A percentile compares a stretch with the other conserved stretches of the same genome.
phyloP scores from a whole-genome alignment of 805 yeast genomes.

The Pichia cephalocereana region DNA sequence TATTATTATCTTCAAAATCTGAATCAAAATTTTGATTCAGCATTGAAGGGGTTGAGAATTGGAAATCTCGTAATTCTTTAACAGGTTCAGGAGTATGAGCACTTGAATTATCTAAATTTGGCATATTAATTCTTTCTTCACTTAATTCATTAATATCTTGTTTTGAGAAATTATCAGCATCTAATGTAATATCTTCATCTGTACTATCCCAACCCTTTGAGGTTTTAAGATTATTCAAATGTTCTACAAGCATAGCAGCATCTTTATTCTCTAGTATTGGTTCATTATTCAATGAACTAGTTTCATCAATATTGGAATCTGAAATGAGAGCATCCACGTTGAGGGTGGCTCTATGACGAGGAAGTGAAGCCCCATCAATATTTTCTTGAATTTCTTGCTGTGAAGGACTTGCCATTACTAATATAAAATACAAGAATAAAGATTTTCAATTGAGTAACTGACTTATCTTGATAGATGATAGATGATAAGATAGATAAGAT shows the following conservation, averaged over 20 bases:
- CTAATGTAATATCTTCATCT: background rate
- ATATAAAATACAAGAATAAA: too few relatives aligned
- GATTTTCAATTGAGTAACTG: background rate
- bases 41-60: background rate
- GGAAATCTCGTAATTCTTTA: conserved; percentile 1
- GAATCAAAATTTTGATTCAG: background rate
- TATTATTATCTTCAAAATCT: background rate
- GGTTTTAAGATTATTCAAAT: background rate
- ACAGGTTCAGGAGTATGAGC: background rate
- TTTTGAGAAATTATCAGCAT: background rate
- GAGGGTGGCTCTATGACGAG: conserved; percentile 22
- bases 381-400: too few relatives aligned
- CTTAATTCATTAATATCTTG: background rate
- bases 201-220: conserved; percentile 6
- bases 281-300: background rate
- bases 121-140: background rate
- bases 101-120: too few relatives aligned
- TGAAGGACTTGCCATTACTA: too few relatives aligned
- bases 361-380: conserved; percentile 7
- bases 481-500: too few relatives aligned
- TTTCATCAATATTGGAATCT: background rate
- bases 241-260: background rate
- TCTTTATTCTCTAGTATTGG: background rate
- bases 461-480: too few relatives aligned
- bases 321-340: conserved; percentile 20